Evolutionary conservation across 768 basidiomycete species (phyloP).

Genomic region (Gelatoporia subvermispora): DNA sequence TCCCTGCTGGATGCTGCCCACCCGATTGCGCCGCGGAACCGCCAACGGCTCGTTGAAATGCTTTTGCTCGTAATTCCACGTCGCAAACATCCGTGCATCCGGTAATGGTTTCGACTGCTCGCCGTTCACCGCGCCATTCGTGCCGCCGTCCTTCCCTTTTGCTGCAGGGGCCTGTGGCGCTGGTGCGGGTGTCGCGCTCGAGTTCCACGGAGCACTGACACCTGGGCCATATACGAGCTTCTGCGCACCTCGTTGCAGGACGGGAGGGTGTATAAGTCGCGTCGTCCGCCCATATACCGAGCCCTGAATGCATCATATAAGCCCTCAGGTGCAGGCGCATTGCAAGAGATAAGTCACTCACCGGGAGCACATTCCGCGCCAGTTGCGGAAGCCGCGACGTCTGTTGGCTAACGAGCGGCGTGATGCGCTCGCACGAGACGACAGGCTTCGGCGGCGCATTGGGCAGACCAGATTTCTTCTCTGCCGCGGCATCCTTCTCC

Average conservation of each 20-base stretch:
- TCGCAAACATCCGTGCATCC: constrained; percentile 45
- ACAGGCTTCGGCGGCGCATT: constrained; percentile 33
- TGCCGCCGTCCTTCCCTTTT: constrained; percentile 18
- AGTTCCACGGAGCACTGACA: constrained; percentile 41
- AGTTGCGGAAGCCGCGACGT: constrained; percentile 62
- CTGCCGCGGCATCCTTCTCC: constrained; percentile 51
- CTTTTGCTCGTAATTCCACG: constrained; percentile 47
- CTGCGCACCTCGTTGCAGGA: constrained; percentile 45
- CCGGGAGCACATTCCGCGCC: constrained; percentile 62
- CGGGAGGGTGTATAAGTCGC: constrained; percentile 60
- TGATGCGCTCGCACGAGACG: constrained; percentile 46
- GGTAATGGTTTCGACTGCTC: constrained; percentile 33
- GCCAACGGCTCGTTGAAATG: constrained; percentile 33
- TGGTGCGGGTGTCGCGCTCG: constrained; percentile 21
- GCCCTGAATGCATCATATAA: constrained; percentile 27
- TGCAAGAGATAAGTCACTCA: constrained; percentile 29
- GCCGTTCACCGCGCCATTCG: constrained; percentile 23
- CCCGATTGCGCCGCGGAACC: constrained; percentile 25
- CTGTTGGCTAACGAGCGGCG: constrained; percentile 62
- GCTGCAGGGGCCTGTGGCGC: constrained; percentile 14
- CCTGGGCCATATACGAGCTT: constrained; percentile 39
- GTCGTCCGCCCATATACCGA: constrained; percentile 55
- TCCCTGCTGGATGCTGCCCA: constrained; percentile 16
- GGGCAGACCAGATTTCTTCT: constrained; percentile 41
- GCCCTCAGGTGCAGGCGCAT: neutral